Conservation (phyloP, 129 eudicot genomes). For the Arctium minus region DNA sequence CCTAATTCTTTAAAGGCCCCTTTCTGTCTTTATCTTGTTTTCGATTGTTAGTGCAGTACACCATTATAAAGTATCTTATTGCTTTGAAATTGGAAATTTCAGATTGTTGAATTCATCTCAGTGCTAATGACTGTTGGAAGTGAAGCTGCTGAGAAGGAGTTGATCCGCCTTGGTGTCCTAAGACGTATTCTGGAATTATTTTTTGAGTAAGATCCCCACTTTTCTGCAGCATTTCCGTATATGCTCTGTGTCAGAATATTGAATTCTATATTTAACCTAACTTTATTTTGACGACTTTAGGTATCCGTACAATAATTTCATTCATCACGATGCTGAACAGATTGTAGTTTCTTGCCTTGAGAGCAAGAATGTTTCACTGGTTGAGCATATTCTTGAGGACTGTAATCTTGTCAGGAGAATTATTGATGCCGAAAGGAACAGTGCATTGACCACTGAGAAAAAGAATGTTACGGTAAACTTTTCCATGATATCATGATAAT, state of each 20-base stretch:
- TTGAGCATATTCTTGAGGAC: conserved; percentile 68
- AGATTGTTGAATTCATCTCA: conserved; percentile 93
- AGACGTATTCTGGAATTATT: conserved; percentile 71
- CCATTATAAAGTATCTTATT: conserved; percentile 5
- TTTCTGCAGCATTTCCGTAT: not conserved
- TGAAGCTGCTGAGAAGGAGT: conserved; percentile 87
- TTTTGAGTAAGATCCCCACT: conserved; percentile 60
- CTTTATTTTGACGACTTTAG: conserved; percentile 34
- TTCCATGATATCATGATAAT: not conserved
- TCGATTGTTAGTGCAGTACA: not conserved
- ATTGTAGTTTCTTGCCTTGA: conserved; percentile 74
- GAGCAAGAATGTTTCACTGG: conserved; percentile 65
- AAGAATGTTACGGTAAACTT: conserved; percentile 48
- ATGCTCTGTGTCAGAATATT: not conserved
- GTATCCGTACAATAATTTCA: conserved; percentile 95
- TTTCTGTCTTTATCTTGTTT: not conserved
- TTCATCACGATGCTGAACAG: conserved; percentile 85
- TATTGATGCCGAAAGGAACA: conserved; percentile 69
- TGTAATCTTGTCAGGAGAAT: conserved; percentile 81
- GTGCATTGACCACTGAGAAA: conserved; percentile 38
- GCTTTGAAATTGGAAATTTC: conserved; percentile 23
- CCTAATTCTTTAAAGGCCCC: not conserved
- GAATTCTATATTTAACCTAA: not conserved
- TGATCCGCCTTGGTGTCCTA: conserved; percentile 81
- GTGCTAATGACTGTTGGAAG: conserved; percentile 80